phyloP scores from a whole-genome alignment of 495 filamentous ascomycete species.

The Monascus purpureus region DNA sequence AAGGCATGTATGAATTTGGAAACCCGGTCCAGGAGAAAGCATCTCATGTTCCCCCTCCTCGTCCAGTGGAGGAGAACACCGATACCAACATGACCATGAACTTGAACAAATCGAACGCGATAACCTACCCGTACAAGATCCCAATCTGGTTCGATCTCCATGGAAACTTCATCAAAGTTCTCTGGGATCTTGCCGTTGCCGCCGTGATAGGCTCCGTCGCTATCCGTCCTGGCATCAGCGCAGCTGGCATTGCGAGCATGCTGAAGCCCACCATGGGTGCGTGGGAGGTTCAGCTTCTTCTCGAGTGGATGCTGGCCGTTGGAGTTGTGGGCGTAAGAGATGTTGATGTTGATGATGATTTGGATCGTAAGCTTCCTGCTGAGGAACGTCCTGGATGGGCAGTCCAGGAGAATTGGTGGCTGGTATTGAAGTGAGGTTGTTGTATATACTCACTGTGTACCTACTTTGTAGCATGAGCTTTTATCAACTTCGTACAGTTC shows the following conservation, averaged over 20 bases:
- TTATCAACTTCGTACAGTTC: too few species aligned
- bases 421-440: slow-evolving; percentile 19
- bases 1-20: slow-evolving; percentile 44
- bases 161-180: slow-evolving; percentile 38
- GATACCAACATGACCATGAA: neutral
- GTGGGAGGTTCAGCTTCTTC: slow-evolving; percentile 52
- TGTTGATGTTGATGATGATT: slow-evolving; percentile 14
- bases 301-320: slow-evolving; percentile 48
- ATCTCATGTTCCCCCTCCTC: slow-evolving; percentile 12
- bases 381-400: slow-evolving; percentile 21
- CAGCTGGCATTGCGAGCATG: slow-evolving; percentile 34
- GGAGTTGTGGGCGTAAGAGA: slow-evolving; percentile 20
- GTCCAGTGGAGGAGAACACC: slow-evolving; percentile 6
- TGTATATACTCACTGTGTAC: too few species aligned
- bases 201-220: slow-evolving; percentile 45
- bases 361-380: neutral
- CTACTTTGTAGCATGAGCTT: too few species aligned
- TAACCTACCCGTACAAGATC: slow-evolving; percentile 23
- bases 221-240: slow-evolving; percentile 41
- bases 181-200: slow-evolving; percentile 53
- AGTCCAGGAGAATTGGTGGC: slow-evolving; percentile 61
- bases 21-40: slow-evolving; percentile 29
- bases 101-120: neutral
- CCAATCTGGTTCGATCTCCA: slow-evolving; percentile 77
- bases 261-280: slow-evolving; percentile 46